Evolutionary conservation across 805 yeast species (phyloP), one percentile per base, ranked within the genome.

Genomic region (Teunomyces panamensis): DNA sequence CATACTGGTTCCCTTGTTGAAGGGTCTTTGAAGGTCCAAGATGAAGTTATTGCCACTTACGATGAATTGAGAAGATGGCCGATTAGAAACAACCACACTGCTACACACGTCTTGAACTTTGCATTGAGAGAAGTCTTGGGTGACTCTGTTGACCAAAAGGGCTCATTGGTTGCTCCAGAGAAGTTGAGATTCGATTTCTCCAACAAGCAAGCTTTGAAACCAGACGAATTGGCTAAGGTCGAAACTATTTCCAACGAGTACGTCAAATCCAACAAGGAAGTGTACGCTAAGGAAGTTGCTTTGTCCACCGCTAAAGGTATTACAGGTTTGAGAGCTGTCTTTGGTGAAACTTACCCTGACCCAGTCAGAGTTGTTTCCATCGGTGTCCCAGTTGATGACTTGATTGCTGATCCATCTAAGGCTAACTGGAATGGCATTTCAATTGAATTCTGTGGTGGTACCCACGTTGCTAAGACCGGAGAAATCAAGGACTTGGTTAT

Each of bases 371-470:
- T 94, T 57, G 97, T 94, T 43, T 88, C 96, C 28, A 87, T 94
- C 62, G 99, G 99, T 63, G 85, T 80, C 35, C 84, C 96, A 42
- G 90, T 94, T 39, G 90, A 87, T 24, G 94, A 87, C 10, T 74
- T 94, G 56, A 66, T 92, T 55, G 75, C 77, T 5, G 75, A 83
- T 58, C 96, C 97, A 56, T 58, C 73, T 27, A 87, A 80, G 62
- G 72, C 73, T 44, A 81, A 88, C 60, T 94, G 99, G 98, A 71
- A 67, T 59, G 72, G 79, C 36, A 75, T 79, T 62, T 89, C 97
- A 1, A 78, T 94, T 56, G 99, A 94, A 74, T 94, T 94, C 78
- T 94, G 99, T 73, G 99, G 99, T 73, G 99, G 99, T 72, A 94
- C 99, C 9, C 99, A 94, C 63, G 97, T 94, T 56, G 78, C 81